These are phyloP conservation scores for Cordyceps pruinosa DNA, from an alignment of 2,329 filamentous ascomycete genomes.

Conservation along the genomic window DNA sequence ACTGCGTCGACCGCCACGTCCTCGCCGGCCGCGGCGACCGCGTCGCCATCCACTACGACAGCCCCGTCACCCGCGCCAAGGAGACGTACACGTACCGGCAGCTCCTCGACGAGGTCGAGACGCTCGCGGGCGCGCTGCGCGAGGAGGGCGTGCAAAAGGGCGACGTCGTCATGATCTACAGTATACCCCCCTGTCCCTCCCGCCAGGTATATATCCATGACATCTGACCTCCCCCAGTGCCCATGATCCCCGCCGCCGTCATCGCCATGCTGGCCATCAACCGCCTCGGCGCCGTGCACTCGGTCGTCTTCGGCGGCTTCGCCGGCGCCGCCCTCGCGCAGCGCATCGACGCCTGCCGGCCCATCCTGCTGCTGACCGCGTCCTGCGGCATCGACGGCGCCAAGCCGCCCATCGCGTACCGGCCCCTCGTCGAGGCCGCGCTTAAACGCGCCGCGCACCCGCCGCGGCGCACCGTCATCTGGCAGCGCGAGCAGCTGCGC, in stretches of 20 bases:
- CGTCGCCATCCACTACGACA: conserved; percentile 80
- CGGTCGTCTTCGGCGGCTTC: conserved; percentile 91
- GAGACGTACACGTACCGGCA: conserved; percentile 67
- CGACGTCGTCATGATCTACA: conserved; percentile 86
- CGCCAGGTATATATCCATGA: too few relatives aligned
- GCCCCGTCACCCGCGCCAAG: conserved; percentile 70
- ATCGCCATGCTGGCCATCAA: conserved; percentile 77
- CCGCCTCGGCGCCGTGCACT: conserved; percentile 79
- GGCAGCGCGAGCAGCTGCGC: conserved; percentile 70
- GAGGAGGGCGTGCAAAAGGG: conserved; percentile 78
- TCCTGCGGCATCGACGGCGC: conserved; percentile 86
- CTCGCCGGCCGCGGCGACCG: conserved; percentile 64
- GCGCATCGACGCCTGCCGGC: conserved; percentile 75
- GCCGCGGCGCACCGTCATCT: conserved; percentile 66
- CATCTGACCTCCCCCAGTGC: conserved; percentile 50
- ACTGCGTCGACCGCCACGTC: conserved; percentile 88
- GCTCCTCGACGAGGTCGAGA: conserved; percentile 72
- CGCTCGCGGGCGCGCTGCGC: conserved; percentile 71
- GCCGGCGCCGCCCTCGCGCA: conserved; percentile 75
- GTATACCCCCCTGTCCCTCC: conserved; percentile 35
- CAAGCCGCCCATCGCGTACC: conserved; percentile 74
- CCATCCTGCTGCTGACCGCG: conserved; percentile 73
- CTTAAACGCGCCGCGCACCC: conserved; percentile 62
- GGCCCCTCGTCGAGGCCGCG: conserved; percentile 68
- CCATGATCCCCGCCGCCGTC: conserved; percentile 88